Percentiles rank a stretch among this genome's conserved stretches.
These are phyloP conservation scores for Crotalaria pallida DNA, from an alignment of 306 rosid species.

Conservation along the genomic window DNA sequence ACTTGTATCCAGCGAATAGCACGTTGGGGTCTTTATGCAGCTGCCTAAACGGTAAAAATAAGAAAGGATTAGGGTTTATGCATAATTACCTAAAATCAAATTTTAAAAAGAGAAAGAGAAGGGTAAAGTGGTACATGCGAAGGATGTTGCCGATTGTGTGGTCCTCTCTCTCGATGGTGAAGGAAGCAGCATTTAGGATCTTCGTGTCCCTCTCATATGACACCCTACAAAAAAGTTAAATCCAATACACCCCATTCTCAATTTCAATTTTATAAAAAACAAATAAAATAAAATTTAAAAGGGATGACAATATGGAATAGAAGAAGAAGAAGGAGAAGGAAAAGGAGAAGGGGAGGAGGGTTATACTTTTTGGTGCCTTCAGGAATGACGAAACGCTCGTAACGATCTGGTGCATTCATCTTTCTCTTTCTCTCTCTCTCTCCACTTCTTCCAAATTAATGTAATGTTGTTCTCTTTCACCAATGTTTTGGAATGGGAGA, in stretches of 20 bases:
- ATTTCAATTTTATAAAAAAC: background rate
- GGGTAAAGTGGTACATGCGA: conserved; percentile 57
- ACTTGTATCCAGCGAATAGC: conserved; percentile 85
- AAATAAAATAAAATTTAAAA: too few relatives aligned
- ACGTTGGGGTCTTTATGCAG: conserved; percentile 80
- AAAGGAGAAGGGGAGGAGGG: background rate
- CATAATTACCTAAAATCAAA: background rate
- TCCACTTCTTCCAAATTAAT: background rate
- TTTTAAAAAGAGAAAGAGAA: background rate
- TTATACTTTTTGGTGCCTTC: conserved; percentile 90
- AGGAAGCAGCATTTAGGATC: conserved; percentile 83
- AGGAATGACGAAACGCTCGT: conserved; percentile 91
- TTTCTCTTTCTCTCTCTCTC: background rate
- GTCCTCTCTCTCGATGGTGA: conserved; percentile 86
- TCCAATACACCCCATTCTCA: background rate
- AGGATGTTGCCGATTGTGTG: conserved; percentile 86
- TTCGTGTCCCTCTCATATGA: conserved; percentile 93
- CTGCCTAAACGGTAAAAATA: conserved; percentile 48
- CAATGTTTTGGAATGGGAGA: too few relatives aligned
- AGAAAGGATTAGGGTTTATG: background rate
- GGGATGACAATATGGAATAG: too few relatives aligned
- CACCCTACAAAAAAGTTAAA: conserved; percentile 36
- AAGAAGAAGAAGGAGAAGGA: background rate
- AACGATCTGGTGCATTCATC: conserved; percentile 96
- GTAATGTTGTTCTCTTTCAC: too few relatives aligned